These are phyloP conservation scores for Gastrolobium villosum DNA, from an alignment of 306 rosid species.

Conservation along the genomic window DNA sequence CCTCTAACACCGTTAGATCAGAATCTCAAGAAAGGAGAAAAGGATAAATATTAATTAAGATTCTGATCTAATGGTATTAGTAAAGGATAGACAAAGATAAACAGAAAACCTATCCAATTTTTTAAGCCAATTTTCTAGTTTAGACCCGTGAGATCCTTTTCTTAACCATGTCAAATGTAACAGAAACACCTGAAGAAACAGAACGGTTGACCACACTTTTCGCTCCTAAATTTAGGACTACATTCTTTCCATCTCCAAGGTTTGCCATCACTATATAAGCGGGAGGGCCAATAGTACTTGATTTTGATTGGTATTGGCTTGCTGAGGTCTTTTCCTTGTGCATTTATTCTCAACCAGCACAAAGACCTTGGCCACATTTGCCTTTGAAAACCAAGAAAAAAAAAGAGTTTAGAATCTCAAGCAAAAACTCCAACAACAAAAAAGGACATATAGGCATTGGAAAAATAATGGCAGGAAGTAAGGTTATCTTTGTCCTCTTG, in stretches of 20 bases:
- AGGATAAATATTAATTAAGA: no score
- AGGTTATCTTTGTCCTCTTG: conserved; percentile 51
- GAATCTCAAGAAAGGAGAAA: no score
- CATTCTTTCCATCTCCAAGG: background rate
- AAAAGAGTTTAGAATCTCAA: background rate
- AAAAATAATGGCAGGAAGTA: conserved; percentile 49
- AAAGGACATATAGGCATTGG: background rate
- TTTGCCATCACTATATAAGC: conserved; percentile 48
- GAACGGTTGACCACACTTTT: conserved; percentile 45
- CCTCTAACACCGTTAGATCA: no score
- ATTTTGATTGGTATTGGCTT: conserved; percentile 39
- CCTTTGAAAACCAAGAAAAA: conserved; percentile 33
- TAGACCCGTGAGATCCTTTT: background rate
- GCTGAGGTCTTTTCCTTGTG: conserved; percentile 46
- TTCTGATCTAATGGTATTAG: no score
- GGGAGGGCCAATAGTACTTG: conserved; percentile 23
- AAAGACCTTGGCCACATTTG: conserved; percentile 49
- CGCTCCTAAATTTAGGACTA: conserved; percentile 49
- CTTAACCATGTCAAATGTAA: conserved; percentile 11
- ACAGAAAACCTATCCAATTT: no score
- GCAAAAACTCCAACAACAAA: no score
- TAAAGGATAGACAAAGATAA: no score
- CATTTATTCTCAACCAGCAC: background rate
- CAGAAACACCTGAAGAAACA: background rate
- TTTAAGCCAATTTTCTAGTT: background rate